Base-by-base conservation (phyloP, 352 stramenopile species). In the Globisporangium carolinianum region DNA sequence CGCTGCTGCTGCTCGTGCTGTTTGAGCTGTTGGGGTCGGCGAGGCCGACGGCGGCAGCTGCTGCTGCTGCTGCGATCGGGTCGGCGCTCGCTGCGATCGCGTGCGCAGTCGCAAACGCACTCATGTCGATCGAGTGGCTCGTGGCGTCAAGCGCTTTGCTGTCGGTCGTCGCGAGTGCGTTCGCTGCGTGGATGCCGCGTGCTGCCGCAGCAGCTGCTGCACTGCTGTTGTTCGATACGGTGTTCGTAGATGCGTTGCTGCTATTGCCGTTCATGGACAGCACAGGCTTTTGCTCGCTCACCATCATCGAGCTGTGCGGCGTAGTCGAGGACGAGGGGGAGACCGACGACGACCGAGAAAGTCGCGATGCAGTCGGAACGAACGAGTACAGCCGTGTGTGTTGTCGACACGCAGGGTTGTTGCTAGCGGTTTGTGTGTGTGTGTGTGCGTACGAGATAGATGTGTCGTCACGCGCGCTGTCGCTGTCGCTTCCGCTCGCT, bases 231-330 rank as follows among this genome's bases (percentile, higher is more conserved):
- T 38, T 39, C 42, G 53, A 32, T 43, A 36, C n/a, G 42, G 10
- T n/a, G 32, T 39, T 43, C 42, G 53, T 36, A 38, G 45, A 17
- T 32, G 10, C 14, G 32, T 17, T 54, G 42, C 48, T 43, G 32
- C 18, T 37, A 7, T 18, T 57, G 18, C 49, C 57, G 36, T 57
- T 55, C 50, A 39, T 36, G 14, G 51, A 50, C 47, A 57, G 54
- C 43, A 32, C 57, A 47, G 55, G 66, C 53, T 63, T 68, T 41
- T 68, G 63, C 54, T 76, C 69, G 54, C 69, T 76, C 60, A 72
- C 66, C 69, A 76, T 76, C 69, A 76, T 76, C 42, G 42, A 53
- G n/a, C 39, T 32, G 24, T 2, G 38, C 38, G 38, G 10, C 38
- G 38, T 32, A 32, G 24, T 32, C 24, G 24, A 11, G 35, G 46